Percentiles rank a stretch among this genome's conserved stretches.
phyloP scores from a whole-genome alignment of 2,329 filamentous ascomycete genomes.

The Cladophialophora exuberans region DNA sequence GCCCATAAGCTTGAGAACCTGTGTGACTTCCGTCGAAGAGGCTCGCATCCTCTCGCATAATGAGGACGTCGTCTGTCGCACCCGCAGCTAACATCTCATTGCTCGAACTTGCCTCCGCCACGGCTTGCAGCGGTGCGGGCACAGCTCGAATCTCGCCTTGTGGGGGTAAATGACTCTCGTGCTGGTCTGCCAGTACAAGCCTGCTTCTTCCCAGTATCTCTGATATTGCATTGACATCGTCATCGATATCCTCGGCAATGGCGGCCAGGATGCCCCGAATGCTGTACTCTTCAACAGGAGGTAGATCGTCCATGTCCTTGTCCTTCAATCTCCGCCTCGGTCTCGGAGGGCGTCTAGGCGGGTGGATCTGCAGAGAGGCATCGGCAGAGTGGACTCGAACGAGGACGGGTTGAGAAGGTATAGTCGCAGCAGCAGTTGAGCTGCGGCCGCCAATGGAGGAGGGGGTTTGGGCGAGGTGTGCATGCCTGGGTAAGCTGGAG shows the following conservation, averaged over 20 bases:
- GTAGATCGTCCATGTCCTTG: constrained; percentile 38
- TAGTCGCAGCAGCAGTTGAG: constrained; percentile 36
- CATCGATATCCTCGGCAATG: constrained; percentile 61
- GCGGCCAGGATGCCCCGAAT: constrained; percentile 60
- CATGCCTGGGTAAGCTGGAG: constrained; percentile 30
- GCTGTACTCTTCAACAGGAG: constrained; percentile 57
- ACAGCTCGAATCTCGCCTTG: constrained; percentile 58
- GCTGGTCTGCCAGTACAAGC: constrained; percentile 65
- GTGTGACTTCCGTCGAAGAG: constrained; percentile 41
- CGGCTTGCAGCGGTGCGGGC: constrained; percentile 40
- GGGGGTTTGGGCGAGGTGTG: constrained; percentile 19
- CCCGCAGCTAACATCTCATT: constrained; percentile 40
- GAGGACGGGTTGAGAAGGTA: constrained; percentile 48
- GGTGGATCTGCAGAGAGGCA: constrained; percentile 37
- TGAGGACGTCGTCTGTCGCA: constrained; percentile 40
- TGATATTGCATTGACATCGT: constrained; percentile 63
- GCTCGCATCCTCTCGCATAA: constrained; percentile 45
- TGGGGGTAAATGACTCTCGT: constrained; percentile 64
- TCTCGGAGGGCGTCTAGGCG: constrained; percentile 40
- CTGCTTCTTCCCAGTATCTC: constrained; percentile 65
- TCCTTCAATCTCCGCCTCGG: constrained; percentile 38
- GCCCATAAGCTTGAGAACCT: constrained; percentile 42
- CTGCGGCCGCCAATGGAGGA: constrained; percentile 32
- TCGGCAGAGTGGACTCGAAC: constrained; percentile 47
- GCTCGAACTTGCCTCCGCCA: constrained; percentile 48